Percentiles rank a stretch among this genome's conserved stretches.
These are phyloP conservation scores for Arbutus unedo DNA, from an alignment of 148 eudicot species.

Conservation along the genomic window DNA sequence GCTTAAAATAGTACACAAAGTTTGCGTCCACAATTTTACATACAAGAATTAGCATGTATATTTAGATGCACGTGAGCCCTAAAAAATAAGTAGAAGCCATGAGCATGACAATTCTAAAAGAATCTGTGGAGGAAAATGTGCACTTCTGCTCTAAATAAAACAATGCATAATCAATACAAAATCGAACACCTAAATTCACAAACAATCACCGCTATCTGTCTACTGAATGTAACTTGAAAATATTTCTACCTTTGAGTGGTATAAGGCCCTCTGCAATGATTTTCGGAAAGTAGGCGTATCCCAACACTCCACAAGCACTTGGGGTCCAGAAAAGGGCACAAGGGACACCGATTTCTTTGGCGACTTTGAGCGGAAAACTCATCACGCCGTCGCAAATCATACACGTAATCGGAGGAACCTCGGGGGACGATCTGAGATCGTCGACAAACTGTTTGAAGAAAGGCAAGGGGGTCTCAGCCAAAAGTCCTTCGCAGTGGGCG, in stretches of 20 bases:
- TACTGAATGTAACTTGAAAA: not conserved
- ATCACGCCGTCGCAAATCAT: slow-evolving; percentile 32
- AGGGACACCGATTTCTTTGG: slow-evolving; percentile 31
- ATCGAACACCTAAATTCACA: too few relatives aligned
- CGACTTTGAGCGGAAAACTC: slow-evolving; percentile 36
- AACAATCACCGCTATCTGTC: too few relatives aligned
- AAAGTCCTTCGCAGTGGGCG: slow-evolving; percentile 13
- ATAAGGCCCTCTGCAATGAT: slow-evolving; percentile 23
- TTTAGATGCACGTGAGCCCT: too few relatives aligned
- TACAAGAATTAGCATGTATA: too few relatives aligned
- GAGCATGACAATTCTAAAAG: too few relatives aligned
- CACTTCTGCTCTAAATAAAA: too few relatives aligned
- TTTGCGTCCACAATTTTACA: too few relatives aligned
- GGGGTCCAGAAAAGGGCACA: slow-evolving; percentile 25
- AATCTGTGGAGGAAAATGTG: too few relatives aligned
- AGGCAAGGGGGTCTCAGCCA: slow-evolving; percentile 3
- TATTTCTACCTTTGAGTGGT: slow-evolving; percentile 42
- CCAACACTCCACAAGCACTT: slow-evolving; percentile 36
- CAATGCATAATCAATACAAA: too few relatives aligned
- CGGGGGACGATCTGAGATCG: slow-evolving; percentile 13
- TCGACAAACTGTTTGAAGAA: slow-evolving; percentile 32
- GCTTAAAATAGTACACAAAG: too few relatives aligned
- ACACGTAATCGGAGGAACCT: slow-evolving; percentile 32
- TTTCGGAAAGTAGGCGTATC: slow-evolving; percentile 17
- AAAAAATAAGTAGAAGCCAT: too few relatives aligned